A percentile compares a stretch with the other conserved stretches of the same genome.
Evolutionary conservation across 139 green algal species (phyloP).

Genomic region (Spirogloea muscicola): DNA sequence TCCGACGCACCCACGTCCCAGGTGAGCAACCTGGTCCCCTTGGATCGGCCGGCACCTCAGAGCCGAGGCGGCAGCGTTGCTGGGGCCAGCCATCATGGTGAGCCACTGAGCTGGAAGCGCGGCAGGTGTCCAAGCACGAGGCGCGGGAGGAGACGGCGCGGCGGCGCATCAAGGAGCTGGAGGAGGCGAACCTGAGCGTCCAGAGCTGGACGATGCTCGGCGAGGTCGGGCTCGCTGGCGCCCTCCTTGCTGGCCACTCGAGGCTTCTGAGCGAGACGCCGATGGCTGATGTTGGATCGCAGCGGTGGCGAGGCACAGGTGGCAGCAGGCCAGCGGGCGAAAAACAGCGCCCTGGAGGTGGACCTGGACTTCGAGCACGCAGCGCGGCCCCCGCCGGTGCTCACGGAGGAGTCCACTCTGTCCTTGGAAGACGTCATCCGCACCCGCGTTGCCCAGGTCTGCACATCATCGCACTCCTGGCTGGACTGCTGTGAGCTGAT

Average conservation of each 20-base stretch:
- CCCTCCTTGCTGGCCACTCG: neutral
- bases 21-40: no score
- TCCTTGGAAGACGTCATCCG: constrained; percentile 85
- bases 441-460: constrained; percentile 48
- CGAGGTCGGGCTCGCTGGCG: constrained; percentile 18
- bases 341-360: constrained; percentile 87
- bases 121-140: no score
- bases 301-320: constrained; percentile 56
- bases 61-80: no score
- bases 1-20: no score
- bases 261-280: no score
- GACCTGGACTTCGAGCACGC: constrained; percentile 94
- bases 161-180: constrained; percentile 18
- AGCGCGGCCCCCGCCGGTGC: constrained; percentile 63
- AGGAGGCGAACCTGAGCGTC: constrained; percentile 16
- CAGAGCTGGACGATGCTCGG: constrained; percentile 18
- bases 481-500: neutral
- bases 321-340: constrained; percentile 55
- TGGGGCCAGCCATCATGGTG: no score
- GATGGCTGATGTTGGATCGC: neutral
- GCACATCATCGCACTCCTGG: neutral
- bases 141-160: no score
- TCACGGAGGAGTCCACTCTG: constrained; percentile 77
- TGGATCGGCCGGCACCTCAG: no score
- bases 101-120: no score